phyloP scores from a whole-genome alignment of 345 rosid species.

The Sapria himalayana region DNA sequence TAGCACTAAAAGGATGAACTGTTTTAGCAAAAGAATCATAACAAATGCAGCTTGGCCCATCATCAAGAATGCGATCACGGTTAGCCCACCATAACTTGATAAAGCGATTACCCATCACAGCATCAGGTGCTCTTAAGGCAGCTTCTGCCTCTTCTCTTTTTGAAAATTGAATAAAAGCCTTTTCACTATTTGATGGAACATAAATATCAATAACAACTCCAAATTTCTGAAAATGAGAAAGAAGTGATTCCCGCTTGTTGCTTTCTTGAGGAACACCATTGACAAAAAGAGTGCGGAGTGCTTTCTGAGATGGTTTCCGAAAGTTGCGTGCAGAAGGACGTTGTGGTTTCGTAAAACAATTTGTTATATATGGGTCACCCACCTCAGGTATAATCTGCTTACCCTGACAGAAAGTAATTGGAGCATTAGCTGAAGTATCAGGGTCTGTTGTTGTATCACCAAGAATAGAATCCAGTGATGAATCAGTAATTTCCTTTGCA shows the following conservation, averaged over 20 bases:
- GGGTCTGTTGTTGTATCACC: constrained; percentile 31
- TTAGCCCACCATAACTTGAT: constrained; percentile 98
- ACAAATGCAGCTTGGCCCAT: constrained; percentile 22
- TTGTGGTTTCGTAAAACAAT: constrained; percentile 23
- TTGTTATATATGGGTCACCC: constrained; percentile 16
- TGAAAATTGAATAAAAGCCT: constrained; percentile 92
- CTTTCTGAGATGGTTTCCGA: constrained; percentile 61
- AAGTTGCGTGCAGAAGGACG: constrained; percentile 17
- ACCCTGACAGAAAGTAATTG: constrained; percentile 23
- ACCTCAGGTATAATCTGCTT: constrained; percentile 23
- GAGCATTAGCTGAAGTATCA: constrained; percentile 16
- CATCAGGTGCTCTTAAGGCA: constrained; percentile 89
- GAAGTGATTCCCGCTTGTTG: constrained; percentile 67
- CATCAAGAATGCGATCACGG: constrained; percentile 65
- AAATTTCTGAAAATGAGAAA: constrained; percentile 76
- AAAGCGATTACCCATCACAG: constrained; percentile 98
- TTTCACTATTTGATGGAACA: constrained; percentile 55
- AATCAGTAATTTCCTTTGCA: constrained; percentile 35
- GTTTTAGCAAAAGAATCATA: constrained; percentile 21
- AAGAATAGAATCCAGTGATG: constrained; percentile 20
- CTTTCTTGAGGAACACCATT: constrained; percentile 56
- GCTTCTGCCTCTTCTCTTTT: constrained; percentile 92
- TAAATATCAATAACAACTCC: constrained; percentile 81
- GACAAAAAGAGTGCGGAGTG: constrained; percentile 70
- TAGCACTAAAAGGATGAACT: constrained; percentile 16